Percentiles rank a stretch among this genome's conserved stretches.
phyloP scores from a whole-genome alignment of 306 rosid genomes.

The Glycine soja region DNA sequence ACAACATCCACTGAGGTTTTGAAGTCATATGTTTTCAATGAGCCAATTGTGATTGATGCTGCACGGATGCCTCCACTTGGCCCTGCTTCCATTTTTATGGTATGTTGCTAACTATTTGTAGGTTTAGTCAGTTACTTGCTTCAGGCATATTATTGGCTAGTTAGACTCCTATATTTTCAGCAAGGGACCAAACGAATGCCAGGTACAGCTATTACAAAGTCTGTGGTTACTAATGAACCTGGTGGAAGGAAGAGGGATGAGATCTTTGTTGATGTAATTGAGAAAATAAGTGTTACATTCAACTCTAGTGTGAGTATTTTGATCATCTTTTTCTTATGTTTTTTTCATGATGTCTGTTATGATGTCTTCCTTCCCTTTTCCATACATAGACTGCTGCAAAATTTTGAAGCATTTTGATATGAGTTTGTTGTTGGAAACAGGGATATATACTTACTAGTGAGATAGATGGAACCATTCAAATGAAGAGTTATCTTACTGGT shows the following conservation, averaged over 20 bases:
- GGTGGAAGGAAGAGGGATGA: slow-evolving; percentile 95
- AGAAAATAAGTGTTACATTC: slow-evolving; percentile 94
- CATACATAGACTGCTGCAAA: background rate
- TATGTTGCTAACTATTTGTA: slow-evolving; percentile 29
- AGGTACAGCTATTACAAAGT: slow-evolving; percentile 82
- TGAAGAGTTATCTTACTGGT: slow-evolving; percentile 95
- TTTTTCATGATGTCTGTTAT: slow-evolving; percentile 19
- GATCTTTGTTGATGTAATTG: slow-evolving; percentile 91
- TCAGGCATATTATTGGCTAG: slow-evolving; percentile 31
- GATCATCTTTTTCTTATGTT: slow-evolving; percentile 6
- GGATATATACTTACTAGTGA: slow-evolving; percentile 93
- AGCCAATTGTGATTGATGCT: slow-evolving; percentile 78
- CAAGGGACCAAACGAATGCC: slow-evolving; percentile 94
- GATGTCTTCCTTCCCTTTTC: background rate
- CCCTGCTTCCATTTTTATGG: slow-evolving; percentile 85
- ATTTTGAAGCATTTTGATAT: slow-evolving; percentile 39
- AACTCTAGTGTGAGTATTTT: slow-evolving; percentile 83
- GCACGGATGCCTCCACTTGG: slow-evolving; percentile 76
- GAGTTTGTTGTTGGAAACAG: slow-evolving; percentile 56
- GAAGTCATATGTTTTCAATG: slow-evolving; percentile 87
- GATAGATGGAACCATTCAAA: slow-evolving; percentile 97
- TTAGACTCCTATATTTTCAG: slow-evolving; percentile 54
- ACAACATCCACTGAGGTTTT: slow-evolving; percentile 95
- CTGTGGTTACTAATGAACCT: slow-evolving; percentile 90
- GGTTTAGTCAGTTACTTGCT: slow-evolving; percentile 24